Evolutionary conservation across 192 early-diverging fungal species (phyloP).

Genomic region (Dispira simplex): DNA sequence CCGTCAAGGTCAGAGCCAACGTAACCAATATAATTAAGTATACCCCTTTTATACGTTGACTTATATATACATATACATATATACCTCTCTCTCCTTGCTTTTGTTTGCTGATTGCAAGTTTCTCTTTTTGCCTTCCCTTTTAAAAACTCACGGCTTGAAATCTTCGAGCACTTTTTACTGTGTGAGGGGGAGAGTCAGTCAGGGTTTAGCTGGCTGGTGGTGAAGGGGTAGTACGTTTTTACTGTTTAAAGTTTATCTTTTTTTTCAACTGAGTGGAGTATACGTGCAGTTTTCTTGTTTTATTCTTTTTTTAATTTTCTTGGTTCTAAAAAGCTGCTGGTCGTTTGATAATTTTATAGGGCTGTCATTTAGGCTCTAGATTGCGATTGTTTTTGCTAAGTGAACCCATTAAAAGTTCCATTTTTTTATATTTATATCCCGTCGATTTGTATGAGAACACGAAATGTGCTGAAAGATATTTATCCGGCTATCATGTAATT

Average conservation of each 20-base stretch:
- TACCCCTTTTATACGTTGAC: background rate
- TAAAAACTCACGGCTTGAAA: background rate
- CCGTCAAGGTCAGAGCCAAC: background rate
- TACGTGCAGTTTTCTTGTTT: background rate
- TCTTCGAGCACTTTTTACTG: background rate
- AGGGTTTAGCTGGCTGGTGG: background rate
- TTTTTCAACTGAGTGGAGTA: background rate
- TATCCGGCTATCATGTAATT: no score
- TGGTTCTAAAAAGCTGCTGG: background rate
- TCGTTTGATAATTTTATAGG: no score
- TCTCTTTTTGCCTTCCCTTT: background rate
- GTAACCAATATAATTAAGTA: background rate
- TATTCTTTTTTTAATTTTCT: background rate
- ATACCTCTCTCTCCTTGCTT: background rate
- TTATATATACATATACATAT: constrained; percentile 1
- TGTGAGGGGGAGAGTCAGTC: background rate
- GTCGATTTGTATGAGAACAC: no score
- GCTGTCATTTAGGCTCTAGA: no score
- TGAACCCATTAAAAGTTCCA: no score
- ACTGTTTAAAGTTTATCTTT: background rate
- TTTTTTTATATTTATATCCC: no score
- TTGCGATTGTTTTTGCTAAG: no score
- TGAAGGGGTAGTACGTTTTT: background rate
- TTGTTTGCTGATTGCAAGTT: background rate
- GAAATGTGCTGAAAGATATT: no score